phyloP scores from a whole-genome alignment of 2,329 filamentous ascomycete genomes.

The Aspergillus fumigatus region DNA sequence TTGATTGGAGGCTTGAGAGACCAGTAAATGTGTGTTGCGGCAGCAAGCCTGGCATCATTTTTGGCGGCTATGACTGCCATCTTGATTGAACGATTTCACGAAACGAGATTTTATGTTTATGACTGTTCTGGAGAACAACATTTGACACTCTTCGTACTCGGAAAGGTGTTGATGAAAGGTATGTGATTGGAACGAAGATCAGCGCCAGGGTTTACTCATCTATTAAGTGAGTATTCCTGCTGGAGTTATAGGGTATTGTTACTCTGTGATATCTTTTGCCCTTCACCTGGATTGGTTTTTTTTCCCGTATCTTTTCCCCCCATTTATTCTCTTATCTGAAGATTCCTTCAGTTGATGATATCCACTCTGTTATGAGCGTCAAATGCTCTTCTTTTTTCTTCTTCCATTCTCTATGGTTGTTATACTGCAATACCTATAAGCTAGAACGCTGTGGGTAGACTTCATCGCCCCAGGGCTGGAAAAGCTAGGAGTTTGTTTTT shows the following conservation, averaged over 20 bases:
- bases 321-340: constrained; percentile 7
- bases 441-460: not conserved
- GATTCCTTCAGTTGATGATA: constrained; percentile 17
- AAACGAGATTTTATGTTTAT: constrained; percentile 12
- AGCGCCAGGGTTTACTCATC: not conserved
- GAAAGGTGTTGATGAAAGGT: constrained; percentile 9
- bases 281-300: constrained; percentile 2
- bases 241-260: not conserved
- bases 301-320: constrained; percentile 13
- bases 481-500: not conserved
- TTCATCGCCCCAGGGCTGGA: not conserved
- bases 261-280: constrained; percentile 10
- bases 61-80: not conserved
- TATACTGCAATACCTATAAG: not conserved
- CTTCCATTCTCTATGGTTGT: constrained; percentile 2
- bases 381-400: constrained; percentile 6
- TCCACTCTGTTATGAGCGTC: constrained; percentile 19
- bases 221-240: not conserved
- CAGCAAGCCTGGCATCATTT: not conserved
- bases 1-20: constrained; percentile 39
- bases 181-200: not conserved
- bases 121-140: constrained; percentile 2
- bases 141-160: constrained; percentile 7
- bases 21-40: constrained; percentile 15
- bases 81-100: constrained; percentile 14